Evolutionary conservation across 768 basidiomycete genomes (phyloP).

Genomic region (Pulveroboletus ravenelii): DNA sequence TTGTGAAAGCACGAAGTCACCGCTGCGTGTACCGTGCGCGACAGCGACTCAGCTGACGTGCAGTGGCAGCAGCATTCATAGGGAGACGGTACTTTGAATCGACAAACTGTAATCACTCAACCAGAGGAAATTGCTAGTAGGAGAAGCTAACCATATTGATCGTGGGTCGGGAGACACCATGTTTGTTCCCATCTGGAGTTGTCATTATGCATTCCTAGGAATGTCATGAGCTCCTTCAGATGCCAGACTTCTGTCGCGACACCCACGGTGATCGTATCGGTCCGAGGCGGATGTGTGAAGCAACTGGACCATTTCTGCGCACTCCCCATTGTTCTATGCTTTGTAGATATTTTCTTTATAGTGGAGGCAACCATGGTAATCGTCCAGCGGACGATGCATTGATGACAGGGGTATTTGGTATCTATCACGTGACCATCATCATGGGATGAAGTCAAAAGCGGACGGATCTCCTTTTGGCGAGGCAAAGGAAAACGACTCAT

Average conservation of each 20-base stretch:
- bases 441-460: no score
- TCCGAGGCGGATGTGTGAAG: slow-evolving; percentile 49
- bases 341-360: slow-evolving; percentile 10
- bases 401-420: no score
- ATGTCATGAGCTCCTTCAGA: no score
- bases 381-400: no score
- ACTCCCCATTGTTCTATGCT: slow-evolving; percentile 2
- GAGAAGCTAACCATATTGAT: slow-evolving; percentile 68
- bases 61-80: slow-evolving; percentile 37
- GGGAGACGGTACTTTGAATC: slow-evolving; percentile 51
- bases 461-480: background rate
- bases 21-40: slow-evolving; percentile 45
- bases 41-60: slow-evolving; percentile 47
- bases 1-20: slow-evolving; percentile 55
- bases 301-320: slow-evolving; percentile 30
- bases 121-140: background rate
- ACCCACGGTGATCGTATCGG: slow-evolving; percentile 42
- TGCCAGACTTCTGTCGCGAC: background rate
- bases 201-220: slow-evolving; percentile 20
- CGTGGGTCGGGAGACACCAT: slow-evolving; percentile 64
- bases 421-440: no score
- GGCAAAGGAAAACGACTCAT: background rate
- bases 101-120: slow-evolving; percentile 38
- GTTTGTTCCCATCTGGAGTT: slow-evolving; percentile 59
- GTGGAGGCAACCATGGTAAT: slow-evolving; percentile 6